A percentile compares a stretch with the other conserved stretches of the same genome.
These are phyloP conservation scores for Cyclotella kingstonii DNA, from an alignment of 108 stramenopile genomes.

Conservation along the genomic window DNA sequence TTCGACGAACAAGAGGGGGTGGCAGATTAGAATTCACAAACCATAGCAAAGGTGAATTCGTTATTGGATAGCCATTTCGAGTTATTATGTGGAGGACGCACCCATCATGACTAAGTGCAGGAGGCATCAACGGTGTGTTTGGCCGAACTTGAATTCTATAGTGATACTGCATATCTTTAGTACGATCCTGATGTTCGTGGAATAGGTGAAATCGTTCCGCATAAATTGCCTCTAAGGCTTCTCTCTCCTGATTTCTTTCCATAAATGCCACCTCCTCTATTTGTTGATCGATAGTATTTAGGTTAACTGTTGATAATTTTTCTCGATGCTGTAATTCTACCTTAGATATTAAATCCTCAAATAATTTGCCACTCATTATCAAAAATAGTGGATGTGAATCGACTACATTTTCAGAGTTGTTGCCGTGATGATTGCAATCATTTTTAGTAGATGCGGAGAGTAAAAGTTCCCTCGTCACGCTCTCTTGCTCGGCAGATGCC, in stretches of 20 bases:
- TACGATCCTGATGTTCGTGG: too few species aligned
- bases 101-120: slow-evolving; percentile 50
- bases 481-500: slow-evolving; percentile 10
- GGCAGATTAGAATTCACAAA: slow-evolving; percentile 60
- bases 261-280: slow-evolving; percentile 44
- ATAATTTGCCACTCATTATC: slow-evolving; percentile 7
- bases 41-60: slow-evolving; percentile 45
- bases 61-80: slow-evolving; percentile 53
- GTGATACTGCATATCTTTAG: neutral
- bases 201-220: slow-evolving; percentile 49
- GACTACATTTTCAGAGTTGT: slow-evolving; percentile 6
- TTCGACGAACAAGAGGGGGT: slow-evolving; percentile 55
- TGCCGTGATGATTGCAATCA: slow-evolving; percentile 7
- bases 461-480: too few species aligned
- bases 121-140: slow-evolving; percentile 11
- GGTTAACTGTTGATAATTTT: too few species aligned
- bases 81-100: slow-evolving; percentile 58
- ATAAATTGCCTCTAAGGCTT: slow-evolving; percentile 69
- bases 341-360: slow-evolving; percentile 20
- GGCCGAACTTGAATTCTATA: neutral
- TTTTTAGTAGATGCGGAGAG: slow-evolving; percentile 17
- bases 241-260: slow-evolving; percentile 63
- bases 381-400: neutral
- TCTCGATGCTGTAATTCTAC: too few species aligned
- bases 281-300: too few species aligned